Conservation (phyloP, 257 asterid genomes). For the Plantago ovata region DNA sequence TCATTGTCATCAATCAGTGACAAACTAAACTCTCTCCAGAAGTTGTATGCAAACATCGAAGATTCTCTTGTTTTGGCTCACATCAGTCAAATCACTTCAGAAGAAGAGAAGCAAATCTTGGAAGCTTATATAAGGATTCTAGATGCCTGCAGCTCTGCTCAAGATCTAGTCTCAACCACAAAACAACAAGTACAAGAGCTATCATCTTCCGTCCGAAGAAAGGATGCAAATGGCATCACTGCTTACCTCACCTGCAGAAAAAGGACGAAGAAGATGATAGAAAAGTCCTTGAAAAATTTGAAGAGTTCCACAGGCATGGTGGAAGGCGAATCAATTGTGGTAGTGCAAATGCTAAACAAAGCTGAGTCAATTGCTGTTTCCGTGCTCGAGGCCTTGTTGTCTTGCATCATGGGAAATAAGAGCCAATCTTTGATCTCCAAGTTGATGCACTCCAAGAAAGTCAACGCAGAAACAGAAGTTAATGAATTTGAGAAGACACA, state of each 20-base stretch:
- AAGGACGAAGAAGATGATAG: slow-evolving; percentile 20
- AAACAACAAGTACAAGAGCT: too few relatives aligned
- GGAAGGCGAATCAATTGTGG: too few relatives aligned
- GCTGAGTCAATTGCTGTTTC: slow-evolving; percentile 9
- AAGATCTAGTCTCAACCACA: slow-evolving; percentile 16
- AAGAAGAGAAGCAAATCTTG: slow-evolving; percentile 15
- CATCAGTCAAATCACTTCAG: slow-evolving; percentile 13
- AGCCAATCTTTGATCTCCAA: not conserved
- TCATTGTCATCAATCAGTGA: slow-evolving; percentile 18
- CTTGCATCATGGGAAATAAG: not conserved
- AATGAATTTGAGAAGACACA: not conserved
- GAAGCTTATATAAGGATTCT: slow-evolving; percentile 10
- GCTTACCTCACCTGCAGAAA: slow-evolving; percentile 5
- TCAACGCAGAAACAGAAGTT: not conserved
- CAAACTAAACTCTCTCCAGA: slow-evolving; percentile 18
- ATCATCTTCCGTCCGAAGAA: too few relatives aligned
- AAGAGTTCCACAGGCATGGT: too few relatives aligned
- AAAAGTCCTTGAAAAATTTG: slow-evolving; percentile 1
- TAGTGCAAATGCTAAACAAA: too few relatives aligned
- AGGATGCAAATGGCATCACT: slow-evolving; percentile 7
- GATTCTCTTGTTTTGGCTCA: too few relatives aligned
- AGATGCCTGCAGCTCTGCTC: slow-evolving; percentile 24
- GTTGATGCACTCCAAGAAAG: not conserved
- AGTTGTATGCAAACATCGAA: slow-evolving; percentile 23
- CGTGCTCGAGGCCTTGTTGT: slow-evolving; percentile 19